A percentile compares a stretch with the other conserved stretches of the same genome.
Evolutionary conservation across 2,329 filamentous ascomycete genomes (phyloP).

Genomic region (Cordyceps tenuipes): DNA sequence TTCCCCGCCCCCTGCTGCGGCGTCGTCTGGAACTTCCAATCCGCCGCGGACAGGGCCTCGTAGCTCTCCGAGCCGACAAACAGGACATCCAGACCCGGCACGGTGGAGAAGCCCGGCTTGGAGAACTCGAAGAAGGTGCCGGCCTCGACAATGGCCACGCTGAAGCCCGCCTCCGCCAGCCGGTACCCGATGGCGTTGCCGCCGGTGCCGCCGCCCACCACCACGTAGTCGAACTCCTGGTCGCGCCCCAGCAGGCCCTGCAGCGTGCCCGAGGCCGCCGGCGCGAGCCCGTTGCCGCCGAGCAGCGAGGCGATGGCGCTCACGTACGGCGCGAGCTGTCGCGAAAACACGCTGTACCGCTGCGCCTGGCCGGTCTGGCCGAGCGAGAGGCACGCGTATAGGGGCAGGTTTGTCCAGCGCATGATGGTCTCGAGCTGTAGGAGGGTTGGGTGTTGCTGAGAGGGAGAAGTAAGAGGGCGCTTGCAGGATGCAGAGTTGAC

Average conservation of each 20-base stretch:
- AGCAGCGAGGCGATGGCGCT: not conserved
- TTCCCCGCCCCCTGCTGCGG: slow-evolving; percentile 16
- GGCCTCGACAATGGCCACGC: slow-evolving; percentile 23
- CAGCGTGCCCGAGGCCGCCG: not conserved
- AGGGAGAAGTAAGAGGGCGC: no score
- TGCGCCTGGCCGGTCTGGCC: not conserved
- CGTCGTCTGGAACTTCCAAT: slow-evolving; percentile 25
- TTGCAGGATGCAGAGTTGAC: no score
- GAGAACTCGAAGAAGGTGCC: slow-evolving; percentile 24
- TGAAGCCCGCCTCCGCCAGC: slow-evolving; percentile 17
- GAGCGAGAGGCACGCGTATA: not conserved
- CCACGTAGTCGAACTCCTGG: slow-evolving; percentile 16
- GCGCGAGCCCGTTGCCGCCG: not conserved
- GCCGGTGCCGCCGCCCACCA: slow-evolving; percentile 23
- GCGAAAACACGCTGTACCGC: not conserved
- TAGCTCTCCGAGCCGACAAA: slow-evolving; percentile 16
- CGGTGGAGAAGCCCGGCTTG: slow-evolving; percentile 20
- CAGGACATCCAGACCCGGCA: slow-evolving; percentile 18
- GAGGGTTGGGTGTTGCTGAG: no score
- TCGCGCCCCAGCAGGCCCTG: not conserved
- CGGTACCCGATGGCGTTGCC: slow-evolving; percentile 23
- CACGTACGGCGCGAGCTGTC: not conserved
- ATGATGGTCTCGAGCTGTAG: no score
- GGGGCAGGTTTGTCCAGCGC: not conserved
- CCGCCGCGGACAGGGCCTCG: slow-evolving; percentile 16